These are phyloP conservation scores for Ambrosiella xylebori DNA, from an alignment of 2,329 filamentous ascomycete genomes.

Conservation along the genomic window DNA sequence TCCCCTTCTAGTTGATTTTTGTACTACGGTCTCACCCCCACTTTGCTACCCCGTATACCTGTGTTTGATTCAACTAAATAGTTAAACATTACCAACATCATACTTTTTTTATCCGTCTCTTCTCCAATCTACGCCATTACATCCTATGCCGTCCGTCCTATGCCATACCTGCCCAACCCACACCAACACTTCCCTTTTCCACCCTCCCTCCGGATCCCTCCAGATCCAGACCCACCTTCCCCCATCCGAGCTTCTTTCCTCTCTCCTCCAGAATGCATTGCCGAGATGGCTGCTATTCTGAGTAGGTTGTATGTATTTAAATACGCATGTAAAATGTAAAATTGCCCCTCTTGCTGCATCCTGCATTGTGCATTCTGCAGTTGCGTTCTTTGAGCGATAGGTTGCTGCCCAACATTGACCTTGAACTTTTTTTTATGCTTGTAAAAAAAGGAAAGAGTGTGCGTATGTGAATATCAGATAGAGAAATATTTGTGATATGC, in stretches of 20 bases:
- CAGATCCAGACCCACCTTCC: not conserved
- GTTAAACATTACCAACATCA: no score
- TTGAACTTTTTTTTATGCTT: not conserved
- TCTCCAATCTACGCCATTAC: no score
- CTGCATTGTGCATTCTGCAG: constrained; percentile 11
- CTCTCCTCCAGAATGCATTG: not conserved
- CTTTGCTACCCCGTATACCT: no score
- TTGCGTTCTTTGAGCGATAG: constrained; percentile 7
- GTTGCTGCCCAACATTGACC: constrained; percentile 12
- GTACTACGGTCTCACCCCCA: no score
- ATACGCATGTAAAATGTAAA: no score
- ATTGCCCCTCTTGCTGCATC: not conserved
- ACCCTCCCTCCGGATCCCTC: not conserved
- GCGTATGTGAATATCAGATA: no score
- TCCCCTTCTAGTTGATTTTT: no score
- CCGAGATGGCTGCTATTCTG: not conserved
- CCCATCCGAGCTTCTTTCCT: constrained; percentile 1
- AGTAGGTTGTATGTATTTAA: constrained; percentile 2
- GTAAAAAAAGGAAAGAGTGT: not conserved
- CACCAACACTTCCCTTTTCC: not conserved
- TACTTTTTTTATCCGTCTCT: no score
- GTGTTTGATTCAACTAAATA: no score
- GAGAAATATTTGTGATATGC: no score
- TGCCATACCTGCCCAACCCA: not conserved
- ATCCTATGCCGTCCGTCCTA: not conserved